Evolutionary conservation across 768 basidiomycete genomes (phyloP).

Genomic region (Gyrodon lividus): DNA sequence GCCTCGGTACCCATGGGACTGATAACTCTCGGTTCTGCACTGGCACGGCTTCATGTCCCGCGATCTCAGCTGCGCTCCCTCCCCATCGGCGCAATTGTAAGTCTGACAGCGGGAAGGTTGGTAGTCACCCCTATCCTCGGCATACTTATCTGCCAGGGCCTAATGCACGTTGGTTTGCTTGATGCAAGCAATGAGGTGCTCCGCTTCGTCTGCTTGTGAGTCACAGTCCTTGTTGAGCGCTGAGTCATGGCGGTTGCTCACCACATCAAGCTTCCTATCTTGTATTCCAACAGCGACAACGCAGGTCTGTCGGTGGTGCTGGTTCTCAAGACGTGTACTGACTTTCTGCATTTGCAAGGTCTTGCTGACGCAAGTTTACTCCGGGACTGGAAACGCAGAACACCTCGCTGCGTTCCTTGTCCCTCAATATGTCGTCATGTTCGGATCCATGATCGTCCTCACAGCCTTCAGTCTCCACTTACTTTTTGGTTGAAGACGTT

Average conservation of each 20-base stretch:
- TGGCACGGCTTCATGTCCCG: slow-evolving; percentile 55
- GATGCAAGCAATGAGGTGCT: slow-evolving; percentile 51
- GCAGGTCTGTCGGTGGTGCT: slow-evolving; percentile 36
- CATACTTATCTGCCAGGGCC: slow-evolving; percentile 48
- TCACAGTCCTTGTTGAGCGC: slow-evolving; percentile 22
- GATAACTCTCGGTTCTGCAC: slow-evolving; percentile 56
- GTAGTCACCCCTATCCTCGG: slow-evolving; percentile 56
- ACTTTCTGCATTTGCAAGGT: not conserved
- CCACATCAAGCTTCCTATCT: slow-evolving; percentile 45
- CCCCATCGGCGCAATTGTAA: slow-evolving; percentile 48
- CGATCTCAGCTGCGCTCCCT: slow-evolving; percentile 39
- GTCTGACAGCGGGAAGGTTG: slow-evolving; percentile 53
- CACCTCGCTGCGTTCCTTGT: not conserved
- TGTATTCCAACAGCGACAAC: slow-evolving; percentile 58
- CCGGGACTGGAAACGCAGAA: no score
- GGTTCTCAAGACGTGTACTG: not conserved
- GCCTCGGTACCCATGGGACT: slow-evolving; percentile 62
- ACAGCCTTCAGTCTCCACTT: not conserved
- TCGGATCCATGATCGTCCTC: not conserved
- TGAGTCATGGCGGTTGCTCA: not conserved
- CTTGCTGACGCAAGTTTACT: not conserved
- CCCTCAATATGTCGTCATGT: not conserved
- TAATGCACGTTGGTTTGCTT: slow-evolving; percentile 46
- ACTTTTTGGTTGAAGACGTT: not conserved
- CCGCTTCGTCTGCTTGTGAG: slow-evolving; percentile 60